These are phyloP conservation scores for Chloranthus sessilifolius DNA, from an alignment of 164 flowering plant genomes.

Conservation along the genomic window DNA sequence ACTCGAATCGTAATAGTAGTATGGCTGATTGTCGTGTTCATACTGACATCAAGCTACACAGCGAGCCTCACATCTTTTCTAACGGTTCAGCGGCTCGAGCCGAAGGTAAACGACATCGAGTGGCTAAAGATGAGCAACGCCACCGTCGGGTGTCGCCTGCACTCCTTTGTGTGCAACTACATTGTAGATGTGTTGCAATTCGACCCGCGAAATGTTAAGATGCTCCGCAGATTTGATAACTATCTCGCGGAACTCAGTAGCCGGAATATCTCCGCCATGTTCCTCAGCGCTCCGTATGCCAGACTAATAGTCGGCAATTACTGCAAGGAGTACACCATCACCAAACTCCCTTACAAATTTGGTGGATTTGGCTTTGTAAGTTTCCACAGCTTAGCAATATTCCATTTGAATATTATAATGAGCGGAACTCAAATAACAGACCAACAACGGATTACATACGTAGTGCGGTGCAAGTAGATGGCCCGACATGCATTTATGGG, in stretches of 20 bases:
- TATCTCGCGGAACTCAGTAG: conserved; percentile 15
- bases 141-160: conserved; percentile 27
- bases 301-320: conserved; percentile 27
- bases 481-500: too few species aligned
- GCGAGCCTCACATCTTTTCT: conserved; percentile 38
- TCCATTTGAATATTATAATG: too few species aligned
- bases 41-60: conserved; percentile 38
- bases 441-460: too few species aligned
- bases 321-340: conserved; percentile 17
- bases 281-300: conserved; percentile 37
- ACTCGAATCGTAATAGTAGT: conserved; percentile 32
- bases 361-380: conserved; percentile 26
- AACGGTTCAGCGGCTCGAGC: conserved; percentile 36
- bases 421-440: too few species aligned
- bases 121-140: conserved; percentile 19
- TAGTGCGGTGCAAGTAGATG: too few species aligned
- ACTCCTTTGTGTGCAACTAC: conserved; percentile 24
- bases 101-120: conserved; percentile 28
- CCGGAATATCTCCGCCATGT: conserved; percentile 33
- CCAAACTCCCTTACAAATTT: conserved; percentile 13
- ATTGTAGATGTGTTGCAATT: conserved; percentile 21
- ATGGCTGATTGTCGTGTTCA: conserved; percentile 44
- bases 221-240: conserved; percentile 14
- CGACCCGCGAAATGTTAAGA: conserved; percentile 9
- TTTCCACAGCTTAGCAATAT: too few species aligned